phyloP scores from a whole-genome alignment of 805 yeast genomes.

The Metschnikowia hibisci region DNA sequence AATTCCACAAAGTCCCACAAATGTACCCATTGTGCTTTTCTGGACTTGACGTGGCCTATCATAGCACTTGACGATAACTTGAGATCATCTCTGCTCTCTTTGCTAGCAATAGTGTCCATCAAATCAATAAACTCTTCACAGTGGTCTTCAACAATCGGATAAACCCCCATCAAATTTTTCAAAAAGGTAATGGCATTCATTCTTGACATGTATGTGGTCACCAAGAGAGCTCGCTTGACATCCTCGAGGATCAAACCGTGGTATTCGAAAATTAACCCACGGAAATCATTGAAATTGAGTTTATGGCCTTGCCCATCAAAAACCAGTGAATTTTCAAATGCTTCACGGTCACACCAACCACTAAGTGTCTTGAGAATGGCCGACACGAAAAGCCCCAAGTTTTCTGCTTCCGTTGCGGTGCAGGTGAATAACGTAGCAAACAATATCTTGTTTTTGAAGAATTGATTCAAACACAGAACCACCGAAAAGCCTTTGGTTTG shows the following conservation, averaged over 20 bases:
- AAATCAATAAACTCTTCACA: conserved; percentile 48
- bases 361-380: conserved; percentile 49
- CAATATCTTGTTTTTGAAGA: conserved; percentile 49
- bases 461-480: conserved; percentile 36
- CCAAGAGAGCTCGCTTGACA: conserved; percentile 39
- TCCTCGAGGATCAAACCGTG: conserved; percentile 48
- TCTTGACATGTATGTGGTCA: conserved; percentile 68
- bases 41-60: conserved; percentile 59
- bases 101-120: conserved; percentile 44
- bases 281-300: conserved; percentile 30
- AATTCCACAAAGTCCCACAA: conserved; percentile 55
- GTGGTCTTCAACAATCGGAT: conserved; percentile 67
- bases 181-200: conserved; percentile 76
- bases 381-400: conserved; percentile 69
- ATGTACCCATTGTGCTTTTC: conserved; percentile 47
- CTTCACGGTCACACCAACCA: conserved; percentile 35
- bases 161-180: conserved; percentile 58
- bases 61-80: conserved; percentile 72
- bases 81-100: conserved; percentile 75
- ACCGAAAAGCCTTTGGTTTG: conserved; percentile 35
- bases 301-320: background rate
- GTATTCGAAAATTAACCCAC: conserved; percentile 48
- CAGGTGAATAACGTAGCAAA: conserved; percentile 61
- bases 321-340: conserved; percentile 18
- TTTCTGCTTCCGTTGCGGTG: conserved; percentile 77